phyloP scores from a whole-genome alignment of 768 basidiomycete species.

The Cantharellus cinnabarinus region DNA sequence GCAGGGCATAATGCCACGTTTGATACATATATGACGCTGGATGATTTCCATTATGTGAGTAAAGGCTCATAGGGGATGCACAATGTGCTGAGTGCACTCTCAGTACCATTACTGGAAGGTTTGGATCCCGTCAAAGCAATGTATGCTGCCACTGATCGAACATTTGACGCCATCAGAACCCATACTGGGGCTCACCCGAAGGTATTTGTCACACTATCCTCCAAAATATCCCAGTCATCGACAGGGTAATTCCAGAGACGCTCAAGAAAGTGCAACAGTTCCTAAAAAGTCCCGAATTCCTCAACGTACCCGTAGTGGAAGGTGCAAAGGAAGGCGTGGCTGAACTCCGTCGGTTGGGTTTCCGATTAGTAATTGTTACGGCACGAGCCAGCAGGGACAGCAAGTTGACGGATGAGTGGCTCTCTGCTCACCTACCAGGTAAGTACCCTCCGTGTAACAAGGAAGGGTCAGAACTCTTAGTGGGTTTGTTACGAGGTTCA shows the following conservation, averaged over 20 bases:
- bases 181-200: constrained; percentile 37
- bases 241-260: constrained; percentile 20
- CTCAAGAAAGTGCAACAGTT: constrained; percentile 37
- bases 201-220: neutral
- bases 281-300: constrained; percentile 32
- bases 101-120: constrained; percentile 69
- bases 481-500: neutral
- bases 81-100: constrained; percentile 10
- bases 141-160: neutral
- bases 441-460: constrained; percentile 8
- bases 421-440: constrained; percentile 44
- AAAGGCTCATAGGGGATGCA: neutral
- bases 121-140: constrained; percentile 1
- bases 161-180: constrained; percentile 19
- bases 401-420: constrained; percentile 45
- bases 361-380: constrained; percentile 51
- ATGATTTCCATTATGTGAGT: constrained; percentile 39
- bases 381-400: constrained; percentile 38
- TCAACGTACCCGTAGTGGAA: constrained; percentile 29
- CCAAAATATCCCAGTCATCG: neutral
- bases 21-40: constrained; percentile 33
- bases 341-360: constrained; percentile 40
- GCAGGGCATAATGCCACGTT: constrained; percentile 53
- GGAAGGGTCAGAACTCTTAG: neutral
- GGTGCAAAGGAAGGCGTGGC: constrained; percentile 41